Evolutionary conservation across 441 rosid species (phyloP).

Genomic region (Populus trichocarpa): DNA sequence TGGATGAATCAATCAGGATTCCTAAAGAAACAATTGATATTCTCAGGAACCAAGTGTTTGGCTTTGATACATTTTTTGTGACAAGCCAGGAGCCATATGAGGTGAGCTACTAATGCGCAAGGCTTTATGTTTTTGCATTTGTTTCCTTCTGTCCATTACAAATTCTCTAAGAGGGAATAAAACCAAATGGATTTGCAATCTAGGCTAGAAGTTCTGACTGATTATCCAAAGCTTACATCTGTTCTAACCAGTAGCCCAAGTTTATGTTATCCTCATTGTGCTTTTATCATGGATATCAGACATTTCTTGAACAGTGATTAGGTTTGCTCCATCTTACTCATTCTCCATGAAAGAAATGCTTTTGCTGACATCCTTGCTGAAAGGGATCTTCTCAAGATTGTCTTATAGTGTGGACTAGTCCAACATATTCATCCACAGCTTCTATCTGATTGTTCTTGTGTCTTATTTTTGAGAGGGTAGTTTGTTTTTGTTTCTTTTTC

Average conservation of each 20-base stretch:
- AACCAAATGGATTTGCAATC: constrained; percentile 3
- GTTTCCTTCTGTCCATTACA: background rate
- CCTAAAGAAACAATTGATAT: constrained; percentile 80
- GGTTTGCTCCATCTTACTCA: background rate
- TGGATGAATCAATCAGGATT: constrained; percentile 75
- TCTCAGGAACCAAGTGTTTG: constrained; percentile 92
- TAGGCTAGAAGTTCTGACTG: background rate
- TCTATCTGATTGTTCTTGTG: background rate
- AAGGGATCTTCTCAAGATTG: background rate
- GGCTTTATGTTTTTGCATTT: constrained; percentile 3
- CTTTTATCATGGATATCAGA: background rate
- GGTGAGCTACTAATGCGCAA: constrained; percentile 40
- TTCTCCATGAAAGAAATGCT: background rate
- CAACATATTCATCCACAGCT: background rate
- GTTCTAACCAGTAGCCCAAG: background rate
- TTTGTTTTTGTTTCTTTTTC: background rate
- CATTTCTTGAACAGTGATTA: background rate
- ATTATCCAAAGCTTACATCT: background rate
- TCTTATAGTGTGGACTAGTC: background rate
- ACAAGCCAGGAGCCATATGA: constrained; percentile 96
- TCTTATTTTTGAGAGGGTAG: background rate
- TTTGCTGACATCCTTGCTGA: background rate
- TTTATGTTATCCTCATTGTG: background rate
- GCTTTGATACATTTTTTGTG: constrained; percentile 90
- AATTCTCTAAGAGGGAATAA: constrained; percentile 6